These are phyloP conservation scores for Limonium bicolor DNA, from an alignment of 148 eudicot genomes.

Conservation along the genomic window DNA sequence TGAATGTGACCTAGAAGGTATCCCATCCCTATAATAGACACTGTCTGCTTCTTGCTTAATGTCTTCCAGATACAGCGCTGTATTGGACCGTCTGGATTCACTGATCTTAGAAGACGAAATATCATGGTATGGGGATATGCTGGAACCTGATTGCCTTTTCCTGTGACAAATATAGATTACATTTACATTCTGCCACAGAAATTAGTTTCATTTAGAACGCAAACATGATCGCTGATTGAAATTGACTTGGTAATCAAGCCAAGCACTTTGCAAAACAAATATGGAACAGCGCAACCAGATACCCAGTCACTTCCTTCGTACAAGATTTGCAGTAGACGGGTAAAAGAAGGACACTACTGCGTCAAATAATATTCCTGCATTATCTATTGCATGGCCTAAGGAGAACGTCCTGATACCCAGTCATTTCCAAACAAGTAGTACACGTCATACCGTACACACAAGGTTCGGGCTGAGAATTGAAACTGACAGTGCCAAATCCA, in stretches of 20 bases:
- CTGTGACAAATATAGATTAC: slow-evolving; percentile 18
- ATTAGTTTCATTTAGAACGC: not conserved
- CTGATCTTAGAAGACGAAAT: slow-evolving; percentile 29
- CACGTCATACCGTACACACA: too few species aligned
- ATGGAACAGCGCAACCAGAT: too few species aligned
- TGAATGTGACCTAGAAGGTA: slow-evolving; percentile 38
- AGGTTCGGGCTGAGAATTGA: too few species aligned
- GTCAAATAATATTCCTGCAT: not conserved
- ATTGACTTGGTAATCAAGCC: not conserved
- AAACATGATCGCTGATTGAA: not conserved
- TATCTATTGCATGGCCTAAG: not conserved
- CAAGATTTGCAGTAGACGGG: too few species aligned
- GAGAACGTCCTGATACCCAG: not conserved
- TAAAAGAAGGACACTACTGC: not conserved
- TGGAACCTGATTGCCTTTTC: slow-evolving; percentile 43
- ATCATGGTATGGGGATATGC: slow-evolving; percentile 48
- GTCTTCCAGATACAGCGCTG: slow-evolving; percentile 66
- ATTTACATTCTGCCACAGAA: not conserved
- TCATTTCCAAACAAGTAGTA: too few species aligned
- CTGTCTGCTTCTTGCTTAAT: slow-evolving; percentile 69
- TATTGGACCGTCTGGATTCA: slow-evolving; percentile 42
- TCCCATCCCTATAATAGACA: slow-evolving; percentile 36
- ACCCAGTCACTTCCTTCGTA: too few species aligned
- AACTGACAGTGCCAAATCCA: not conserved
- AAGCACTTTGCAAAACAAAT: not conserved